Base-by-base conservation (phyloP, 139 green algal genomes). In the Mychonastes homosphaera region DNA sequence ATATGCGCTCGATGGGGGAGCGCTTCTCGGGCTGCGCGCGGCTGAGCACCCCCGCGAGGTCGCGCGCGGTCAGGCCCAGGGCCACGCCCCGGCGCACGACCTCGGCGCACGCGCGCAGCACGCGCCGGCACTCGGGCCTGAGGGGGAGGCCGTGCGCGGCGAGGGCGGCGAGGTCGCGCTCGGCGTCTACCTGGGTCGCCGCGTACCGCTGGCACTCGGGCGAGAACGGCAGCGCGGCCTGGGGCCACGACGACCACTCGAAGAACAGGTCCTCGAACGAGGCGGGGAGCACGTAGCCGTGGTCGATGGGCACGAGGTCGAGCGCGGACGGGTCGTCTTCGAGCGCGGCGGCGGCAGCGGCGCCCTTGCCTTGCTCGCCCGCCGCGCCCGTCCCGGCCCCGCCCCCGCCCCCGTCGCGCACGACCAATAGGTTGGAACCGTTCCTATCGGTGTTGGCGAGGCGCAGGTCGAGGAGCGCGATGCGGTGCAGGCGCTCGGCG, bases 401-500 rank as follows among this genome's bases (percentile, higher is more conserved):
- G n/a, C 44, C 46, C 6, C 48, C 49, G 4, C 26, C 28, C 10
- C 29, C 24, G 19, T 33, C 47, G 40, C 56, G 58, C 12, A 51
- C 36, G n/a, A 53, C 70, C 19, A 87, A 72, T 19, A 87, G 77
- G 64, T 87, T 87, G 64, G 62, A 57, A 21, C 70, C 80, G 53
- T 87, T 87, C 46, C 80, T 70, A 55, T 87, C 80, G 28, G 69
- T 71, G 58, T 87, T 87, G 28, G 57, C 77, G 18, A 85, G 72
- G 33, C 80, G 68, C 41, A 87, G 63, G 62, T 87, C 80, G 46
- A 82, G 43, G 19, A 82, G n/a, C 29, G 56, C 24, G 33, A 66
- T 62, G 58, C 54, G 54, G 55, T 65, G 56, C 9, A 54, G 44
- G 45, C 24, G 29, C 54, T 51, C 21, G 24, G 41, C 19, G 24